Conservation (phyloP, 129 eudicot genomes). For the Flaveria sonorensis region DNA sequence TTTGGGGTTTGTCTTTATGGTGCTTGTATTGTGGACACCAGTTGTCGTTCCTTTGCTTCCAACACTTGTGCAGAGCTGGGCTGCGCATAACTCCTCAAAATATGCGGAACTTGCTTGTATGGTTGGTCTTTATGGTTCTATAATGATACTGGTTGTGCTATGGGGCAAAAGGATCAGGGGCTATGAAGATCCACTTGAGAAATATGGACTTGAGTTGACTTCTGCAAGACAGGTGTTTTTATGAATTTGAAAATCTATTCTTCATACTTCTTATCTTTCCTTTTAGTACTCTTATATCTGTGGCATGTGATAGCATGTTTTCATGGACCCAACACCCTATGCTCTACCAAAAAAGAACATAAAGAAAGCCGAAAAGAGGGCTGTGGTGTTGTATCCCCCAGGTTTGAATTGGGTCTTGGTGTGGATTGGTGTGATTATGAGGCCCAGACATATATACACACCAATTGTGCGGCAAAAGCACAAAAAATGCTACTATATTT, state of each 20-base stretch:
- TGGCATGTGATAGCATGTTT: background rate
- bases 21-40: conserved; percentile 89
- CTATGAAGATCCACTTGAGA: conserved; percentile 67
- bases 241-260: conserved; percentile 8
- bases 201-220: conserved; percentile 69
- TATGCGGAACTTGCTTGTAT: conserved; percentile 69
- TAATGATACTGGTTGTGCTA: conserved; percentile 49
- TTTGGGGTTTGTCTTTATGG: conserved; percentile 76
- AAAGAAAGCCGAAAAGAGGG: background rate
- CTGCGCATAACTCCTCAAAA: conserved; percentile 54
- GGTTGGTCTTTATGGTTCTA: conserved; percentile 71
- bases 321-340: background rate
- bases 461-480: background rate
- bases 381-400: background rate
- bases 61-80: conserved; percentile 76
- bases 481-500: background rate
- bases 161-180: conserved; percentile 94
- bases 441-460: background rate
- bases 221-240: conserved; percentile 60
- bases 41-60: conserved; percentile 83
- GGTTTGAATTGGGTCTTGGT: background rate
- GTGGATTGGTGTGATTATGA: background rate
- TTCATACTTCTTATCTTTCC: background rate
- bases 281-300: background rate
- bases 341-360: no score